Conservation (phyloP, 225 moss, liverwort and hornwort species). For the Climacium dendroides region DNA sequence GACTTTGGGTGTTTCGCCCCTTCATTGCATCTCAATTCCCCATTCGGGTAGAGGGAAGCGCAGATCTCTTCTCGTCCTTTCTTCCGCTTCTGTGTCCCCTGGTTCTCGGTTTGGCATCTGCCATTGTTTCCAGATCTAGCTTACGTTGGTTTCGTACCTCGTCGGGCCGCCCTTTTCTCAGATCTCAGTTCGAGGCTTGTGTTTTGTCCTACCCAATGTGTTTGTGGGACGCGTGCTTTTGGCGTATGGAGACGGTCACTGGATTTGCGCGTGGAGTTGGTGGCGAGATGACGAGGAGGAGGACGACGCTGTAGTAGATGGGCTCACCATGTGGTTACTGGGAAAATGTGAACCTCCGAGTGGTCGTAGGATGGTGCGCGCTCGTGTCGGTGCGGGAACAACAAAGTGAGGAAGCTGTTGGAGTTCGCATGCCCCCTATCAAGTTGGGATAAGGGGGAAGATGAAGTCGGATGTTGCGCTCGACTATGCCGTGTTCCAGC, state of each 20-base stretch:
- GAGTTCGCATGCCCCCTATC: neutral
- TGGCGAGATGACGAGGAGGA: neutral
- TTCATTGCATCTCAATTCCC: neutral
- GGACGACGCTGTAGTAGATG: neutral
- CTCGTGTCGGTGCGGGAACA: slow-evolving; percentile 23
- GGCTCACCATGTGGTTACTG: slow-evolving; percentile 8
- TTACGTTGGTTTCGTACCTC: neutral
- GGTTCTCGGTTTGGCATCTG: no score
- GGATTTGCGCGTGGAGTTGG: neutral
- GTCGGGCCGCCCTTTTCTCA: neutral
- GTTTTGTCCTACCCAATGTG: neutral
- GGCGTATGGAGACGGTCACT: neutral
- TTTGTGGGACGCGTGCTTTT: neutral
- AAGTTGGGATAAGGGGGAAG: slow-evolving; percentile 4
- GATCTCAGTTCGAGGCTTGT: neutral
- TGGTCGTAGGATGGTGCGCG: slow-evolving; percentile 2
- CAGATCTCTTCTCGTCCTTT: neutral
- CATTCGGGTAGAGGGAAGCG: neutral
- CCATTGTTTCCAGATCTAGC: neutral
- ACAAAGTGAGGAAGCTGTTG: slow-evolving; percentile 2
- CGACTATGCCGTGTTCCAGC: slow-evolving; percentile 40
- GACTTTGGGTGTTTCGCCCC: neutral
- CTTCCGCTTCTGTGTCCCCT: no score
- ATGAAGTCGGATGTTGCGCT: slow-evolving; percentile 56
- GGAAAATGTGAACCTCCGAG: slow-evolving; percentile 12